These are phyloP conservation scores for Arthrobotrys pseudoclavata DNA, from an alignment of 2,329 filamentous ascomycete genomes.

Conservation along the genomic window DNA sequence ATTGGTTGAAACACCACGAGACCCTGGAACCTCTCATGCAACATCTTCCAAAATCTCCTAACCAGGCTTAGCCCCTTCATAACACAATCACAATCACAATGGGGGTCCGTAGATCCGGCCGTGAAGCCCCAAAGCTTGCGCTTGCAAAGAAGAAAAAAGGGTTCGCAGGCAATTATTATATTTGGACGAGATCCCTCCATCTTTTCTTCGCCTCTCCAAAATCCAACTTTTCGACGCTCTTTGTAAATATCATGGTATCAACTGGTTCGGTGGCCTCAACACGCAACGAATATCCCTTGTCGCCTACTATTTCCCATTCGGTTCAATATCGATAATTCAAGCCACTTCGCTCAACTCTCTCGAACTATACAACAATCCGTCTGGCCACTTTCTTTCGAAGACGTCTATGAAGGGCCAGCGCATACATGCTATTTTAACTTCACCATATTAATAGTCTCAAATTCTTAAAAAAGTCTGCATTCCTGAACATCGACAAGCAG, in stretches of 20 bases:
- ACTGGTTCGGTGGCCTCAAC: conserved; percentile 46
- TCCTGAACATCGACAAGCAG: conserved; percentile 37
- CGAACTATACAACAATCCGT: not conserved
- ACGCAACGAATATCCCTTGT: conserved; percentile 52
- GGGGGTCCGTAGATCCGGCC: conserved; percentile 51
- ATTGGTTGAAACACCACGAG: conserved; percentile 16
- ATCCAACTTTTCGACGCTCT: conserved; percentile 22
- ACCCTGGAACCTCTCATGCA: conserved; percentile 36
- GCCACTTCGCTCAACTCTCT: conserved; percentile 10
- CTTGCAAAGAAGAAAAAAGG: conserved; percentile 1
- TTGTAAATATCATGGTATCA: conserved; percentile 13
- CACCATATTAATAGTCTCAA: not conserved
- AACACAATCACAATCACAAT: conserved; percentile 33
- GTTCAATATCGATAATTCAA: conserved; percentile 41
- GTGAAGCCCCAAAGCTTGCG: not conserved
- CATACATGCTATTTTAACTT: conserved; percentile 12
- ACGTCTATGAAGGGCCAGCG: conserved; percentile 31
- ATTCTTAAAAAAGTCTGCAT: conserved; percentile 25
- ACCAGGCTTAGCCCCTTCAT: conserved; percentile 23
- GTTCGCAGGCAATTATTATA: conserved; percentile 56
- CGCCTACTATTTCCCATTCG: conserved; percentile 45
- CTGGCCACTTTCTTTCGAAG: conserved; percentile 3
- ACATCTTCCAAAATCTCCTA: conserved; percentile 35
- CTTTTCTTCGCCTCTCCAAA: conserved; percentile 6
- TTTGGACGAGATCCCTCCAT: conserved; percentile 38